Evolutionary conservation across 1,284 basidiomycete species (phyloP).

Genomic region (Fomitiporia mediterranea): DNA sequence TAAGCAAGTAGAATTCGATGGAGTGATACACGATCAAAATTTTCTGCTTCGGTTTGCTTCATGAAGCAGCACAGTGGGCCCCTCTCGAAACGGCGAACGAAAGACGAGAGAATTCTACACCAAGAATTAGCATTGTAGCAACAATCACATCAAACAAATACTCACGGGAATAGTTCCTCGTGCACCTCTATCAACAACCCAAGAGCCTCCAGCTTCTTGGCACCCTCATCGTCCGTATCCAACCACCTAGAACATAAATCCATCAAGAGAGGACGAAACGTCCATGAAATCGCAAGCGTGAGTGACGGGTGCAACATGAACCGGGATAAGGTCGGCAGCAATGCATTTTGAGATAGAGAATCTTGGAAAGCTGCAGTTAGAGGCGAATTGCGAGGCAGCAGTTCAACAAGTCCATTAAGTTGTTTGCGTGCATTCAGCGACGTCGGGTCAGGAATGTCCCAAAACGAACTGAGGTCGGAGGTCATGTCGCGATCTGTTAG

Average conservation of each 20-base stretch:
- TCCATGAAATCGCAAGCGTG: conserved; percentile 50
- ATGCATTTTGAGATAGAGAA: background rate
- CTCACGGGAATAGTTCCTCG: conserved; percentile 74
- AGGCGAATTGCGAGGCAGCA: conserved; percentile 13
- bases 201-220: conserved; percentile 56
- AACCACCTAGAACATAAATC: conserved; percentile 73
- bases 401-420: conserved; percentile 8
- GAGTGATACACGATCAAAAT: conserved; percentile 41
- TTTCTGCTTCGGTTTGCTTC: conserved; percentile 27
- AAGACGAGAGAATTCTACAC: conserved; percentile 30
- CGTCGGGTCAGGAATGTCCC: conserved; percentile 18
- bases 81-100: conserved; percentile 43
- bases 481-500: too few species aligned
- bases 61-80: conserved; percentile 52
- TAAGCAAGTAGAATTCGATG: conserved; percentile 74
- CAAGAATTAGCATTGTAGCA: background rate
- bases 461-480: too few species aligned
- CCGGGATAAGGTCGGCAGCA: conserved; percentile 12
- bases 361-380: background rate
- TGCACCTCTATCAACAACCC: conserved; percentile 61
- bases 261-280: conserved; percentile 64
- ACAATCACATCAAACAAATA: conserved; percentile 20
- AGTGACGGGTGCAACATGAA: conserved; percentile 23
- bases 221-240: conserved; percentile 40
- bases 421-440: conserved; percentile 12